phyloP scores from a whole-genome alignment of 2,329 filamentous ascomycete species.

The Botryotinia calthae region DNA sequence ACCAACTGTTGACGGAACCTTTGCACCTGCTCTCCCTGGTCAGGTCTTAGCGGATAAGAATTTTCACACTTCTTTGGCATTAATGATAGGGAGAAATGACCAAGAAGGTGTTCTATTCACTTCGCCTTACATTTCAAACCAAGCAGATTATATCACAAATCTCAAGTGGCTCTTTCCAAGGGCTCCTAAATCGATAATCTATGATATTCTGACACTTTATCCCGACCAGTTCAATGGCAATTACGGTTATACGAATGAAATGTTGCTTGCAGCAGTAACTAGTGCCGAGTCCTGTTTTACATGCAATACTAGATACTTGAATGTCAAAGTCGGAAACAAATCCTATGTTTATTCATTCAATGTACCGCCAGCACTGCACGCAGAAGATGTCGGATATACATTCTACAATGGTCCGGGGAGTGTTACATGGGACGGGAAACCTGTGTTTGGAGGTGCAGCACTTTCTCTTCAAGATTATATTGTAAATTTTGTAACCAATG shows the following conservation, averaged over 20 bases:
- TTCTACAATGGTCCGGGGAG: conserved; percentile 46
- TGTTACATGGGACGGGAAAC: conserved; percentile 29
- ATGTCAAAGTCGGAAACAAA: conserved; percentile 45
- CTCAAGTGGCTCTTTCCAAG: background rate
- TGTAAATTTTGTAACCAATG: conserved; percentile 37
- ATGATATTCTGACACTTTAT: conserved; percentile 48
- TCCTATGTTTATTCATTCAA: conserved; percentile 53
- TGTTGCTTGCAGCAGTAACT: conserved; percentile 43
- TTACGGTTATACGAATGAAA: conserved; percentile 46
- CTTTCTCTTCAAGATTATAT: conserved; percentile 41
- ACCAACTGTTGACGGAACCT: conserved; percentile 48
- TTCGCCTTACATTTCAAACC: conserved; percentile 35
- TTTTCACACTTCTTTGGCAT: conserved; percentile 44
- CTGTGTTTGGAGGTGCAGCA: conserved; percentile 33
- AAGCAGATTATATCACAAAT: conserved; percentile 5
- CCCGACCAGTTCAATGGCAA: conserved; percentile 47
- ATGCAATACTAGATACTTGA: conserved; percentile 53
- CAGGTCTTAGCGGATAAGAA: conserved; percentile 44
- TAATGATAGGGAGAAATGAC: conserved; percentile 47
- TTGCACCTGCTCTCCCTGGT: conserved; percentile 47
- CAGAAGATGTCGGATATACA: conserved; percentile 51
- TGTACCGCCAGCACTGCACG: conserved; percentile 52
- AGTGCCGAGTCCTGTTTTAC: conserved; percentile 46
- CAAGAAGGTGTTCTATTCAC: conserved; percentile 40
- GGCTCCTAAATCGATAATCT: conserved; percentile 23